Conservation (phyloP, 495 filamentous ascomycete species). For the Chaetomidium leptoderma region DNA sequence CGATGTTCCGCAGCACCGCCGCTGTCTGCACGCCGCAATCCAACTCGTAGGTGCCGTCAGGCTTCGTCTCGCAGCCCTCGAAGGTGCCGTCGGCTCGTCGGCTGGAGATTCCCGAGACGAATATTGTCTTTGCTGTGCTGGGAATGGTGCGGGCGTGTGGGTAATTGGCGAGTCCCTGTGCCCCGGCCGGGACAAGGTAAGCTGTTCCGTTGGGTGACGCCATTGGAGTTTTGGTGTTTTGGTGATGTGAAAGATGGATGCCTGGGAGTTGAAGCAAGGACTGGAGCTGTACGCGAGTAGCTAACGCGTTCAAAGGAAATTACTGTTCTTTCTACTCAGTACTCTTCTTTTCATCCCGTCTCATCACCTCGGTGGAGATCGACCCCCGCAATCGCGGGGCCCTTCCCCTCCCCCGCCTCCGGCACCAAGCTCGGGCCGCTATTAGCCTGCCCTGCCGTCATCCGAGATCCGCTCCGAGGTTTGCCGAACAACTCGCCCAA, state of each 20-base stretch:
- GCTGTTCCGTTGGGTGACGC: conserved; percentile 23
- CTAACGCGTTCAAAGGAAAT: no score
- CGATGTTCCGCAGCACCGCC: conserved; percentile 29
- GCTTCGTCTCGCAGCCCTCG: conserved; percentile 21
- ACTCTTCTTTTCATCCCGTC: no score
- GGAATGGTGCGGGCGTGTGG: conserved; percentile 28
- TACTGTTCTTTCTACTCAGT: no score
- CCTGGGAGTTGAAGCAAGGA: no score
- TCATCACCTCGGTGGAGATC: no score
- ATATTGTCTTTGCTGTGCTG: conserved; percentile 24
- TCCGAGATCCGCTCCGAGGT: conserved; percentile 24
- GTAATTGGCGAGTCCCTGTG: conserved; percentile 31
- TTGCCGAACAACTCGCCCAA: no score
- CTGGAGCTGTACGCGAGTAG: no score
- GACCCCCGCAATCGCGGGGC: background rate
- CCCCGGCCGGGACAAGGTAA: conserved; percentile 22
- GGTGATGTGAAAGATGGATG: no score
- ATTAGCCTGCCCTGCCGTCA: background rate
- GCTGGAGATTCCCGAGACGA: conserved; percentile 30
- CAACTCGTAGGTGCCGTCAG: conserved; percentile 17
- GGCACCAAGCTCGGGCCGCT: conserved; percentile 1
- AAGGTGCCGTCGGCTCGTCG: conserved; percentile 26
- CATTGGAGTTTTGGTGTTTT: conserved; percentile 1
- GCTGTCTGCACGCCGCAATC: conserved; percentile 28
- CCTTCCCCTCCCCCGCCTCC: background rate